Evolutionary conservation across 192 early-diverging fungal species (phyloP).

Genomic region (Polychytrium aggregatum): DNA sequence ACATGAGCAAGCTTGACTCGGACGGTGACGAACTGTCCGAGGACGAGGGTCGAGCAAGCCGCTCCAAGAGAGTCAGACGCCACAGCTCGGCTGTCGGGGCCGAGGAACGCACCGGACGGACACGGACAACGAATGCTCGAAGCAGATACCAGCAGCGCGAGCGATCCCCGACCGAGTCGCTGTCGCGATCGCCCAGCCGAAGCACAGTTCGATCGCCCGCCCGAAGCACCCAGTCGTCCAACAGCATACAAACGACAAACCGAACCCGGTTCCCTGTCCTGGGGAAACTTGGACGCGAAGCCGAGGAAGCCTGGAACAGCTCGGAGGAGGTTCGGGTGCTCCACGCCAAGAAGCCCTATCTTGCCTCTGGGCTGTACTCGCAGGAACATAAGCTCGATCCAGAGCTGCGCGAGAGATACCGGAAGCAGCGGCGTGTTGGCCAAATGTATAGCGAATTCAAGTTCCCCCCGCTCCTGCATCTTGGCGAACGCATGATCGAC

Average conservation of each 20-base stretch:
- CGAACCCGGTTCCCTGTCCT: neutral
- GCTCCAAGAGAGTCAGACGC: too few species aligned
- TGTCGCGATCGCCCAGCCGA: too few species aligned
- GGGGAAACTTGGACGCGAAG: conserved; percentile 12
- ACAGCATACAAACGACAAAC: neutral
- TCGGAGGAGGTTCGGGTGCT: conserved; percentile 14
- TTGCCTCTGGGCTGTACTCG: conserved; percentile 42
- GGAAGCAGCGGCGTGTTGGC: neutral
- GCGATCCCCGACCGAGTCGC: too few species aligned
- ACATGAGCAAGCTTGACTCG: too few species aligned
- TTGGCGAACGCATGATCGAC: conserved; percentile 42
- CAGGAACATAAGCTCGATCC: conserved; percentile 13
- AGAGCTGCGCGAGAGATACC: neutral
- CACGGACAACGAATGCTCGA: too few species aligned
- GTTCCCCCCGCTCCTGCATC: conserved; percentile 51
- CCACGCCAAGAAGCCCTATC: conserved; percentile 35
- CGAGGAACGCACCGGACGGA: too few species aligned
- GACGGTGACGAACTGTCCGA: too few species aligned
- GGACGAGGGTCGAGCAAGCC: too few species aligned
- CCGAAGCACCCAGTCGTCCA: neutral
- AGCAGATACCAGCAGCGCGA: too few species aligned
- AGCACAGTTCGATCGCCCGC: too few species aligned
- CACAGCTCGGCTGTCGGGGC: too few species aligned
- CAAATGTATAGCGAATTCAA: conserved; percentile 11
- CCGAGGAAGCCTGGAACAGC: conserved; percentile 13